Conservation (phyloP, 148 eudicot species). For the Cornus suecica region DNA sequence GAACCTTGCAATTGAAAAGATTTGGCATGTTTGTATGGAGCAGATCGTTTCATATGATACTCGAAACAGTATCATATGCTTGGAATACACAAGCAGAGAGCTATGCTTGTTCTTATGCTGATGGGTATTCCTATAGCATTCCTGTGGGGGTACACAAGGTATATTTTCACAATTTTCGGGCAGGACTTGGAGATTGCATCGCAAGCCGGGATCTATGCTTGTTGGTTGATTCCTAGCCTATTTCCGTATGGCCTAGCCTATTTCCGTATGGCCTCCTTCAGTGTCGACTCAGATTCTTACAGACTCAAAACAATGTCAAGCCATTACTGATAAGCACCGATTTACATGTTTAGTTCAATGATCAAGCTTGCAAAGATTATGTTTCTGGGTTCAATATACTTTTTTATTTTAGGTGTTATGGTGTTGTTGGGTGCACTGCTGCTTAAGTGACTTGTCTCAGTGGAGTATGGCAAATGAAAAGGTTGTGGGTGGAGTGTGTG, state of each 20-base stretch:
- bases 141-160: background rate
- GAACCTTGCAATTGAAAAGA: conserved; percentile 72
- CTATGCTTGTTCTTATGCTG: no score
- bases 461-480: no score
- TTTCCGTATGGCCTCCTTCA: conserved; percentile 15
- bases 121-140: conserved; percentile 9
- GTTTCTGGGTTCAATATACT: no score
- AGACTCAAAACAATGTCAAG: background rate
- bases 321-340: conserved; percentile 9
- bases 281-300: conserved; percentile 17
- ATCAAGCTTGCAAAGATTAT: no score
- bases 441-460: no score
- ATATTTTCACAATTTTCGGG: background rate
- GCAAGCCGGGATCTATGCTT: no score
- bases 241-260: no score
- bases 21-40: conserved; percentile 92
- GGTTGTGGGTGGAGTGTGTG: no score
- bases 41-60: conserved; percentile 53
- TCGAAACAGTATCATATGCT: conserved; percentile 17
- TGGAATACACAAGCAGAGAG: conserved; percentile 16
- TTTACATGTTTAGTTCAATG: conserved; percentile 8
- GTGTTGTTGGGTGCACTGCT: no score
- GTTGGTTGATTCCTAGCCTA: no score
- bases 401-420: no score
- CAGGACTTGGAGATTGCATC: conserved; percentile 6